phyloP scores from a whole-genome alignment of 176 grass and related monocot genomes.

The Oryza longistaminata region DNA sequence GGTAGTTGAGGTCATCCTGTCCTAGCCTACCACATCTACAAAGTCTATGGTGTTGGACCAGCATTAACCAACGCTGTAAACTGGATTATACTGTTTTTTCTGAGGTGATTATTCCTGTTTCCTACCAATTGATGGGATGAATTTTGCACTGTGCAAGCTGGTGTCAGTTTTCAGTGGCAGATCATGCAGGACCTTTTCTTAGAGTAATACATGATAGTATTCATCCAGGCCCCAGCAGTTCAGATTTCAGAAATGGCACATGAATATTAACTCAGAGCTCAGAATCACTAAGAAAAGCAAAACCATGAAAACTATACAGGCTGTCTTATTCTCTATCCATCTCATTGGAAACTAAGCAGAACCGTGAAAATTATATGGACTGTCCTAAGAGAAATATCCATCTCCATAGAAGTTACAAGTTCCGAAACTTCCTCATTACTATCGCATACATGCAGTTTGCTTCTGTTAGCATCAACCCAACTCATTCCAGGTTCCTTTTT shows the following conservation, averaged over 20 bases:
- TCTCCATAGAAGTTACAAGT: conserved; percentile 13
- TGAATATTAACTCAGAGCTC: conserved; percentile 33
- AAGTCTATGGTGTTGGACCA: background rate
- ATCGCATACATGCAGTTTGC: conserved; percentile 4
- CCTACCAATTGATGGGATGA: background rate
- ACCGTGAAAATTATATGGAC: conserved; percentile 29
- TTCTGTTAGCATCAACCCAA: conserved; percentile 61
- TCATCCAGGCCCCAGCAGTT: background rate
- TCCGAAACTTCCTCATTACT: conserved; percentile 12
- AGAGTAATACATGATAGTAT: conserved; percentile 12
- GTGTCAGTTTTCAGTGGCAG: conserved; percentile 21
- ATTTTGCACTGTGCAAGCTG: conserved; percentile 17
- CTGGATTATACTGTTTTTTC: background rate
- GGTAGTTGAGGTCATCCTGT: conserved; percentile 3
- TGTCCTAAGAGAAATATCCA: conserved; percentile 19
- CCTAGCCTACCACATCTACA: background rate
- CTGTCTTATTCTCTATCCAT: conserved; percentile 24
- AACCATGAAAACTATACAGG: conserved; percentile 26
- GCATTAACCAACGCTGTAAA: conserved; percentile 19
- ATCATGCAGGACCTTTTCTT: conserved; percentile 8
- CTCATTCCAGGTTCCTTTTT: conserved; percentile 66
- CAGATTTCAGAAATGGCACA: conserved; percentile 23
- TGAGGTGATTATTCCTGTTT: background rate
- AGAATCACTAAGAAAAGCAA: background rate
- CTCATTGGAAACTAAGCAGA: background rate